Percentiles rank a stretch among this genome's conserved stretches.
These are phyloP conservation scores for Pueraria montana DNA, from an alignment of 306 rosid genomes.

Conservation along the genomic window DNA sequence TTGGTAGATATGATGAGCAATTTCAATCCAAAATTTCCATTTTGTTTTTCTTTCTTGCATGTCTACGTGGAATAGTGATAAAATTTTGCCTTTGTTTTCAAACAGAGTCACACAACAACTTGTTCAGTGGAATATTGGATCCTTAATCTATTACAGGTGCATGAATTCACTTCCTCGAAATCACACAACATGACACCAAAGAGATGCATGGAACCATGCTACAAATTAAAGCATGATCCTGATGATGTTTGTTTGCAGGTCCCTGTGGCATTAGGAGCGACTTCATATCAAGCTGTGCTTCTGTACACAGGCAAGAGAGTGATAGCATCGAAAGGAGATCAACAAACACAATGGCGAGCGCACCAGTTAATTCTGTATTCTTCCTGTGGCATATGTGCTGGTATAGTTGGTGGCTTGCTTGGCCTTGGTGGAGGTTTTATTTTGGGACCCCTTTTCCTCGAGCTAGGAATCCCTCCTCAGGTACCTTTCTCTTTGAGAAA, in stretches of 20 bases:
- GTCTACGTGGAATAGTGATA: neutral
- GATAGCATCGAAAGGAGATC: conserved; percentile 69
- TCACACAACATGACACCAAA: neutral
- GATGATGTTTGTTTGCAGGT: conserved; percentile 34
- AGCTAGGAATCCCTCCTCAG: conserved; percentile 80
- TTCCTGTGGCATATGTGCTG: conserved; percentile 65
- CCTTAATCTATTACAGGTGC: conserved; percentile 59
- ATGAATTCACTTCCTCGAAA: neutral
- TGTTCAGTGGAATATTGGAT: conserved; percentile 64
- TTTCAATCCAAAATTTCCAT: neutral
- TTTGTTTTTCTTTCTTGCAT: neutral
- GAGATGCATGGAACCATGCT: no score
- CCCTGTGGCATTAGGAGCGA: conserved; percentile 40
- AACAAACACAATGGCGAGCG: conserved; percentile 60
- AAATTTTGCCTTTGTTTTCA: neutral
- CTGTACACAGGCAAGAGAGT: conserved; percentile 63
- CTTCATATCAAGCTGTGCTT: conserved; percentile 36
- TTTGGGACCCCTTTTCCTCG: conserved; percentile 80
- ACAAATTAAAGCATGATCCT: no score
- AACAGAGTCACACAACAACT: conserved; percentile 58
- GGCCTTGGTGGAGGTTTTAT: conserved; percentile 84
- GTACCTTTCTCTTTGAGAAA: conserved; percentile 32
- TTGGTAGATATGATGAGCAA: neutral
- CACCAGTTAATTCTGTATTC: conserved; percentile 58
- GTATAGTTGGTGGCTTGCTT: conserved; percentile 78